Evolutionary conservation across 2,329 filamentous ascomycete species (phyloP).

Genomic region (Beauveria brongniartii): DNA sequence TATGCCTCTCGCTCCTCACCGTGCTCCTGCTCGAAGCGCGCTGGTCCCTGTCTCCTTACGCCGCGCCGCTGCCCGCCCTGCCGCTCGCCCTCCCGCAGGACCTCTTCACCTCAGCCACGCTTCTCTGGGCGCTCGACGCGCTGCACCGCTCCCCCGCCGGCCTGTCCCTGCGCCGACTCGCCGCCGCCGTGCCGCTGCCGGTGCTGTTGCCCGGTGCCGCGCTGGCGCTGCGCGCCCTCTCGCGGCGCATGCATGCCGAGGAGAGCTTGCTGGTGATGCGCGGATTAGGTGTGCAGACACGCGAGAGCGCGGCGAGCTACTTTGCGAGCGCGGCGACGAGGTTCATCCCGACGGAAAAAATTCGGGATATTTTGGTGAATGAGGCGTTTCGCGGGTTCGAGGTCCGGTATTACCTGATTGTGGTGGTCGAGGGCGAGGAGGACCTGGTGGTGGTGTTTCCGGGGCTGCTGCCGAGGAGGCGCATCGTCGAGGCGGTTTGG

Average conservation of each 20-base stretch:
- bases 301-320: conserved; percentile 54
- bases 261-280: conserved; percentile 85
- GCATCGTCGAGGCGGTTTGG: conserved; percentile 83
- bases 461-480: conserved; percentile 61
- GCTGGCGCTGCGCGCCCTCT: conserved; percentile 34
- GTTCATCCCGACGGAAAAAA: conserved; percentile 81
- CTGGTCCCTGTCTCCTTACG: conserved; percentile 30
- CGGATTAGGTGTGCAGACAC: conserved; percentile 85
- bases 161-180: conserved; percentile 23
- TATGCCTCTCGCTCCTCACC: conserved; percentile 33
- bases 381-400: conserved; percentile 92
- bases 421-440: conserved; percentile 82
- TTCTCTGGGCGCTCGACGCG: conserved; percentile 20
- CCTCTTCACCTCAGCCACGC: conserved; percentile 15
- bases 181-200: conserved; percentile 29
- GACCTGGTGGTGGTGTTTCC: conserved; percentile 95
- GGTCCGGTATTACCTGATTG: conserved; percentile 79
- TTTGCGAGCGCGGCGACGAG: conserved; percentile 42
- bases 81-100: conserved; percentile 14
- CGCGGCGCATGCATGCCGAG: conserved; percentile 46
- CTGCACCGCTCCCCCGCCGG: conserved; percentile 25
- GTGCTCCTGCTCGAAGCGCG: conserved; percentile 43
- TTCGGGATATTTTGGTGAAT: conserved; percentile 89
- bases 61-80: conserved; percentile 14
- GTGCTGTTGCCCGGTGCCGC: conserved; percentile 30